These are phyloP conservation scores for Gynandropsis gynandra DNA, from an alignment of 345 rosid species.

Conservation along the genomic window DNA sequence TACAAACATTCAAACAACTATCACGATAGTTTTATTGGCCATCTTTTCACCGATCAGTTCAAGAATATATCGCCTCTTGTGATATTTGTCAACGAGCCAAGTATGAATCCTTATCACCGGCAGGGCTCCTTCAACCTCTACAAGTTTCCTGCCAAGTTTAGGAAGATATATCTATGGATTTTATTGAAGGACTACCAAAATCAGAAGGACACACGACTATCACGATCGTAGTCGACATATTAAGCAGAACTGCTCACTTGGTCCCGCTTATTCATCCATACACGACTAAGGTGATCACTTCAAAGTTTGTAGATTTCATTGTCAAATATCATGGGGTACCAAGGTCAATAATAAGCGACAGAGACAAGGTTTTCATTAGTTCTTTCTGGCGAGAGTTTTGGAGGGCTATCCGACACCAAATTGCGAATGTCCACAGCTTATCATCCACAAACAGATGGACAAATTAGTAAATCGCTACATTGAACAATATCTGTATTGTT, in stretches of 20 bases:
- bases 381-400: not conserved
- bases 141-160: not conserved
- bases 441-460: conserved; percentile 1
- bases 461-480: not conserved
- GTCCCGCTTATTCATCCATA: not conserved
- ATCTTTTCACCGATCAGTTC: no score
- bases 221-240: not conserved
- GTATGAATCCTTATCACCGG: not conserved
- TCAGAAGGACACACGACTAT: not conserved
- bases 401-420: not conserved
- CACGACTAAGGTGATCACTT: not conserved
- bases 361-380: not conserved
- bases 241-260: not conserved
- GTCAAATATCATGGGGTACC: not conserved
- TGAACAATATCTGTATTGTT: not conserved
- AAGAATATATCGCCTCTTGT: no score
- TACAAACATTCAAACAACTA: no score
- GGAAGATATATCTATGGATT: not conserved
- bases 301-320: not conserved
- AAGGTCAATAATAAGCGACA: not conserved
- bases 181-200: not conserved
- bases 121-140: not conserved
- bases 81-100: not conserved
- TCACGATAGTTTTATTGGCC: no score
- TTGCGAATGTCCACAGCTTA: not conserved